phyloP scores from a whole-genome alignment of 176 grass and related monocot genomes.

The Tillandsia leiboldiana region DNA sequence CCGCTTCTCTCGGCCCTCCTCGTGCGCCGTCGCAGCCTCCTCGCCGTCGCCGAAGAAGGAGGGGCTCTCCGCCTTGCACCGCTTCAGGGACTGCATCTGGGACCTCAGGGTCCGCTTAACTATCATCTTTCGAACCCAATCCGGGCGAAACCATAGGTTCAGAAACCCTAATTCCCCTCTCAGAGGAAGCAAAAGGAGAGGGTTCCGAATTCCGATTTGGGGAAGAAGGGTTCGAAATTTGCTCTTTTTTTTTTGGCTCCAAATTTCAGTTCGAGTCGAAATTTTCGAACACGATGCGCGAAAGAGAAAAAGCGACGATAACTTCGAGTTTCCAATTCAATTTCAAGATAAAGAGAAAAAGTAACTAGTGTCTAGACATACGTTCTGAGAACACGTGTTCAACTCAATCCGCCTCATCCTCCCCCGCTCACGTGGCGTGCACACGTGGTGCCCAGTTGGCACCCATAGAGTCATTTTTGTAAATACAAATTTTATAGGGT shows the following conservation, averaged over 20 bases:
- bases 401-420: no score
- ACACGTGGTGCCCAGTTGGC: no score
- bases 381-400: no score
- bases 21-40: background rate
- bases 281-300: background rate
- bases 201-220: no score
- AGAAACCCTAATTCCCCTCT: conserved; percentile 15
- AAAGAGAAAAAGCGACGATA: background rate
- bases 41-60: conserved; percentile 18
- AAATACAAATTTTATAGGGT: no score
- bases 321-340: background rate
- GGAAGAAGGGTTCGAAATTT: no score
- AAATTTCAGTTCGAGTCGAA: background rate
- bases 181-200: no score
- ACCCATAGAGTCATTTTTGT: no score
- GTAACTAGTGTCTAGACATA: no score
- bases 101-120: conserved; percentile 29
- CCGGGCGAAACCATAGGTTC: background rate
- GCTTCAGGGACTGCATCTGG: conserved; percentile 37
- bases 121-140: conserved; percentile 19
- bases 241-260: background rate
- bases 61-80: conserved; percentile 33
- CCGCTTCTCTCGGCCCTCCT: conserved; percentile 13
- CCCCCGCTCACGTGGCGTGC: no score
- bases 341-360: background rate